Evolutionary conservation across 2,329 filamentous ascomycete genomes (phyloP).

Genomic region (Eutypa lata): DNA sequence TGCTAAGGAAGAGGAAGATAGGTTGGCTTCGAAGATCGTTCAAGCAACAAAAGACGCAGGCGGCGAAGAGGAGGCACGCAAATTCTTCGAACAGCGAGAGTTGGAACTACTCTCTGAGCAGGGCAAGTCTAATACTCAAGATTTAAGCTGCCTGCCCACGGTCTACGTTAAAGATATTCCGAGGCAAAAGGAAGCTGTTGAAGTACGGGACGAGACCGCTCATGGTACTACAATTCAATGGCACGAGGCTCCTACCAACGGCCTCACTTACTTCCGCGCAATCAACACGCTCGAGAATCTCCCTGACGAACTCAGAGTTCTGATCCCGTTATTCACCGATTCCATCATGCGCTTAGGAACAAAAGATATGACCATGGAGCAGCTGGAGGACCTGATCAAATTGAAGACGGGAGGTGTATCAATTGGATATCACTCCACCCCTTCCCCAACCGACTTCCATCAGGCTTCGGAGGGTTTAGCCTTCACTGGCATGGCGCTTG

Average conservation of each 20-base stretch:
- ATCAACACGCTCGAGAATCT: conserved; percentile 77
- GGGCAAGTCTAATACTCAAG: conserved; percentile 77
- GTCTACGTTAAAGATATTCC: conserved; percentile 88
- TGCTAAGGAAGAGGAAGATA: conserved; percentile 70
- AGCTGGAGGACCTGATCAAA: conserved; percentile 93
- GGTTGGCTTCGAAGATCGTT: conserved; percentile 72
- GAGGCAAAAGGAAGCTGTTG: conserved; percentile 62
- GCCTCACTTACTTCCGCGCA: conserved; percentile 91
- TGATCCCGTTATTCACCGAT: conserved; percentile 89
- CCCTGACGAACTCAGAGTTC: conserved; percentile 76
- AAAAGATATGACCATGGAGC: conserved; percentile 82
- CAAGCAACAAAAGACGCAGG: conserved; percentile 67
- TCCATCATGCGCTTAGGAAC: conserved; percentile 92
- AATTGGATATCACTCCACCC: conserved; percentile 77
- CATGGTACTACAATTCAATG: conserved; percentile 74
- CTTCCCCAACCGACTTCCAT: conserved; percentile 70
- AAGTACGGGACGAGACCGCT: conserved; percentile 61
- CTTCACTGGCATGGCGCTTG: conserved; percentile 82
- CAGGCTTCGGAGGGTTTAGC: conserved; percentile 76
- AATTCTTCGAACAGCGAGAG: conserved; percentile 74
- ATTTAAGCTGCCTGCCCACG: conserved; percentile 83
- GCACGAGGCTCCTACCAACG: conserved; percentile 91
- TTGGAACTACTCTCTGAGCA: conserved; percentile 77
- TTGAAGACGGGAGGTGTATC: conserved; percentile 90
- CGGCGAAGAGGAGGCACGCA: conserved; percentile 66